Base-by-base conservation (phyloP, 192 early-diverging fungal species). In the Entophlyctis luteolus region DNA sequence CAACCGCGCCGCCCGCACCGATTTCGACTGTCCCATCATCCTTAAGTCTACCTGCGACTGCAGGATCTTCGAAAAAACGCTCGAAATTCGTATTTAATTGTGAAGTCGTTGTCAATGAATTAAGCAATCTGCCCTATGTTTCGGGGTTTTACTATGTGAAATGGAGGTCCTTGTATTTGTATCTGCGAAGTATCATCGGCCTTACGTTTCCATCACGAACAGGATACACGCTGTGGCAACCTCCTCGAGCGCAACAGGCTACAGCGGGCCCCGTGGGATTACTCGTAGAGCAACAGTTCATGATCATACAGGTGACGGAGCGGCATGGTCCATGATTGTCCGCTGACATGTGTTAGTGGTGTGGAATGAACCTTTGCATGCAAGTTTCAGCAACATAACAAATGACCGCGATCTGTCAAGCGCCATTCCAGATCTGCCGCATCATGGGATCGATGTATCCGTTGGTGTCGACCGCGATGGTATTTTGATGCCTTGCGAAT, bases 41-140 rank as follows among this genome's bases (percentile, higher is more conserved):
- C n/a, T n/a, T n/a, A n/a, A n/a, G n/a, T n/a, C n/a, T n/a, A n/a
- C n/a, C 39, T n/a, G 39, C 39, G 10, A n/a, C 39, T 12, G 39
- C 39, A 42, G 39, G 10, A 8, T 8, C 39, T 12, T 8, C 39
- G 8, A 10, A 55, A 5, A 66, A 66, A 20, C 28, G 52, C 10
- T 5, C 29, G 37, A 29, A 36, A 8, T 8, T 66, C 23, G 12
- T 12, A 25, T 66, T 66, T 31, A n/a, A 18, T 14, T 35, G 27
- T 52, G 63, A 66, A 12, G n/a, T 88, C 57, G 55, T 81, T 31
- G 77, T 93, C 22, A 82, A 90, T 57, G 92, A 94, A 70, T 71
- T 94, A 50, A 83, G 83, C 68, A 90, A 90, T 71, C 82, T 94
- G 35, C 92, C 92, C 20, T 86, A 89, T 45, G 86, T 92, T 20